These are phyloP conservation scores for Parastagonospora avenae DNA, from an alignment of 2,329 filamentous ascomycete genomes.

Conservation along the genomic window DNA sequence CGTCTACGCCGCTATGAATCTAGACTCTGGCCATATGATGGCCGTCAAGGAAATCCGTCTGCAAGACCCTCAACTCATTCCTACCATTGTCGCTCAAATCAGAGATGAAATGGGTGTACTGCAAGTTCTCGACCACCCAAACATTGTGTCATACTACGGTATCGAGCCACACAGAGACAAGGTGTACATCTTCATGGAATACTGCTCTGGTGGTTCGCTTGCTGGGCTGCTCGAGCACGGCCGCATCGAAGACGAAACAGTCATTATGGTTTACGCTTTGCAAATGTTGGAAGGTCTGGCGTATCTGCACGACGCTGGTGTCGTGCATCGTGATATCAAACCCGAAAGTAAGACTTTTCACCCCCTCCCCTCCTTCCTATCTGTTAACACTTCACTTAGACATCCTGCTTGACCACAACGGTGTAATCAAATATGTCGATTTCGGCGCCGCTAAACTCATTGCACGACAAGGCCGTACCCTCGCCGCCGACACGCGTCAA, in stretches of 20 bases:
- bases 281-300: conserved; percentile 92
- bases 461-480: conserved; percentile 86
- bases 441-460: conserved; percentile 98
- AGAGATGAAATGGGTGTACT: conserved; percentile 96
- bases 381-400: conserved; percentile 58
- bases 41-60: conserved; percentile 98
- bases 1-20: conserved; percentile 95
- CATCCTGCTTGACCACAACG: conserved; percentile 94
- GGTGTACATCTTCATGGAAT: conserved; percentile 99
- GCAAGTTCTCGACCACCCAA: conserved; percentile 94
- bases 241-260: conserved; percentile 95
- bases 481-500: conserved; percentile 64
- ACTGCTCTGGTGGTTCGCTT: conserved; percentile 92
- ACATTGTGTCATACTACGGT: conserved; percentile 96
- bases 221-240: conserved; percentile 91
- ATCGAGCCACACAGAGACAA: conserved; percentile 98
- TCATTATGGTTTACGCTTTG: conserved; percentile 94
- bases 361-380: conserved; percentile 1
- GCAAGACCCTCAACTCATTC: conserved; percentile 95
- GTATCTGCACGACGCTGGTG: conserved; percentile 88
- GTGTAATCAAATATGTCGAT: conserved; percentile 98
- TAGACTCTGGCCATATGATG: conserved; percentile 96
- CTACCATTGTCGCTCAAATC: conserved; percentile 91
- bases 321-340: conserved; percentile 97
- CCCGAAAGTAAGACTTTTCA: conserved; percentile 75